Percentiles rank a stretch among this genome's conserved stretches.
These are phyloP conservation scores for Pseudonitzschia multistriata DNA, from an alignment of 108 stramenopile species.

Conservation along the genomic window DNA sequence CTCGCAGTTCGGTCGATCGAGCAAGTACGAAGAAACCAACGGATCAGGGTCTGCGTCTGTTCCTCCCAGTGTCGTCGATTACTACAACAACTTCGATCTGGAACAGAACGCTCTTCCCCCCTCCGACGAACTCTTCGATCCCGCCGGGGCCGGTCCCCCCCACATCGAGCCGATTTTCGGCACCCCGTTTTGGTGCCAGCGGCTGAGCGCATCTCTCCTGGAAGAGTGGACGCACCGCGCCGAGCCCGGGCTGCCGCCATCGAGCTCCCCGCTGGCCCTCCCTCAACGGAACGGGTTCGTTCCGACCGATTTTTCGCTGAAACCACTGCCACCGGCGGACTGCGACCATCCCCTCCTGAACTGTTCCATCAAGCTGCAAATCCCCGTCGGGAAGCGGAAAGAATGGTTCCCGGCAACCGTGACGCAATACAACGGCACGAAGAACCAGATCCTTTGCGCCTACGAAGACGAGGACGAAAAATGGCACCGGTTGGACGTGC, in stretches of 20 bases:
- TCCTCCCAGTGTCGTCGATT: slow-evolving; percentile 8
- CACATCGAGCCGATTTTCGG: slow-evolving; percentile 34
- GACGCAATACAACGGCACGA: slow-evolving; percentile 58
- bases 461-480: slow-evolving; percentile 73
- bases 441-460: slow-evolving; percentile 52
- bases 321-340: slow-evolving; percentile 69
- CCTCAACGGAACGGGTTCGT: slow-evolving; percentile 78
- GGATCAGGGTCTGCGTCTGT: slow-evolving; percentile 2
- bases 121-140: slow-evolving; percentile 12
- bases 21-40: slow-evolving; percentile 48
- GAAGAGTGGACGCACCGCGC: slow-evolving; percentile 42
- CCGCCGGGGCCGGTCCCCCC: slow-evolving; percentile 9
- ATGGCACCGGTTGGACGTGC: slow-evolving; percentile 69
- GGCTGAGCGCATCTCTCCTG: slow-evolving; percentile 22
- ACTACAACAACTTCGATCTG: slow-evolving; percentile 4
- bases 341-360: slow-evolving; percentile 71
- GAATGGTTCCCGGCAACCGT: slow-evolving; percentile 75
- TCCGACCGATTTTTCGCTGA: slow-evolving; percentile 66
- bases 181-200: slow-evolving; percentile 26
- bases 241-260: slow-evolving; percentile 47
- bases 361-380: slow-evolving; percentile 74
- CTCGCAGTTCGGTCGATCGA: slow-evolving; percentile 59
- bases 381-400: slow-evolving; percentile 66
- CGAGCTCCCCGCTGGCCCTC: slow-evolving; percentile 47
- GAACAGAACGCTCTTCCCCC: slow-evolving; percentile 1